Evolutionary conservation across 495 filamentous ascomycete species (phyloP).

Genomic region (Annulohypoxylon moriforme): DNA sequence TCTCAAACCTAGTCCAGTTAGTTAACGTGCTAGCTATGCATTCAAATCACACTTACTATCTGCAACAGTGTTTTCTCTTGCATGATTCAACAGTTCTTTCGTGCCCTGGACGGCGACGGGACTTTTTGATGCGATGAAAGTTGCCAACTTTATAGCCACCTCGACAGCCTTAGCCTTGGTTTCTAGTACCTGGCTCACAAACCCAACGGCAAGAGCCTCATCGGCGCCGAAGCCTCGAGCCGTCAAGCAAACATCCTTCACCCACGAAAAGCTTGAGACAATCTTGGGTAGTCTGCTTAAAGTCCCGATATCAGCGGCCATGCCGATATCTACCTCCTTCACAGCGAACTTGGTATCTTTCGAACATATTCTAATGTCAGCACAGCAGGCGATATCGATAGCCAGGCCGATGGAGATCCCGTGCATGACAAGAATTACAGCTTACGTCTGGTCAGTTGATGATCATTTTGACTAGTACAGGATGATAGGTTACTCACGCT

Average conservation of each 20-base stretch:
- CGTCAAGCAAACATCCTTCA: slow-evolving; percentile 88
- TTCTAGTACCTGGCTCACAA: slow-evolving; percentile 82
- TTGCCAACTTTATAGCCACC: slow-evolving; percentile 73
- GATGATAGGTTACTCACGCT: slow-evolving; percentile 65
- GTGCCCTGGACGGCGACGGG: slow-evolving; percentile 93
- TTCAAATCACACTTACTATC: slow-evolving; percentile 68
- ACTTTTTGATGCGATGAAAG: slow-evolving; percentile 79
- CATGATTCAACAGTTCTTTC: slow-evolving; percentile 91
- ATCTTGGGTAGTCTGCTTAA: slow-evolving; percentile 85
- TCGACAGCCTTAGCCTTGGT: slow-evolving; percentile 70
- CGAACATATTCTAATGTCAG: slow-evolving; percentile 82
- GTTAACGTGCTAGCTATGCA: slow-evolving; percentile 5
- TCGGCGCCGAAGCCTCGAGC: slow-evolving; percentile 80
- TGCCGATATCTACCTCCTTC: slow-evolving; percentile 94
- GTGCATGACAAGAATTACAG: slow-evolving; percentile 86
- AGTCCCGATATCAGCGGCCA: slow-evolving; percentile 94
- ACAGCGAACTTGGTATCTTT: slow-evolving; percentile 75
- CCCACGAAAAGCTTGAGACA: slow-evolving; percentile 82
- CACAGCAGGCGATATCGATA: slow-evolving; percentile 81
- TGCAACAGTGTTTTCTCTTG: slow-evolving; percentile 77
- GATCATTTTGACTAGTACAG: background rate
- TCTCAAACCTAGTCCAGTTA: slow-evolving; percentile 67
- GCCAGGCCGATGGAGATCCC: slow-evolving; percentile 84
- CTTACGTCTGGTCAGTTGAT: slow-evolving; percentile 49
- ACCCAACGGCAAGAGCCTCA: slow-evolving; percentile 84